Evolutionary conservation across 1,284 basidiomycete species (phyloP).

Genomic region (Ganoderma meredithae): DNA sequence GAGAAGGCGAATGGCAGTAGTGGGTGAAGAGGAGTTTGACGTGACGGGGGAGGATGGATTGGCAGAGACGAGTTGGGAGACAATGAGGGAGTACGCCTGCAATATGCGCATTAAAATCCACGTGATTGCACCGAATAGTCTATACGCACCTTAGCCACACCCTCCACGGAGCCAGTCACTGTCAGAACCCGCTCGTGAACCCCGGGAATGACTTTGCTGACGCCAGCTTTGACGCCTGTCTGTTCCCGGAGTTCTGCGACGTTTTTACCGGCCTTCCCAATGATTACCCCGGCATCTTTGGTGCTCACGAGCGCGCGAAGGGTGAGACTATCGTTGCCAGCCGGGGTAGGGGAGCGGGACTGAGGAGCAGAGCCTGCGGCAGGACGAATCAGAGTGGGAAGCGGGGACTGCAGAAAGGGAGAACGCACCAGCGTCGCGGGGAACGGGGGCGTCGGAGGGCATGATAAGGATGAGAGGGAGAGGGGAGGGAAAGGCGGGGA

Average conservation of each 20-base stretch:
- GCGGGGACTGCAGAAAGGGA: conserved; percentile 20
- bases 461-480: conserved; percentile 49
- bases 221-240: conserved; percentile 97
- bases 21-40: conserved; percentile 66
- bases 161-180: conserved; percentile 90
- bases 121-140: conserved; percentile 15
- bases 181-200: conserved; percentile 98
- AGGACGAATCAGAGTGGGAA: conserved; percentile 18
- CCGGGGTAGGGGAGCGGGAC: conserved; percentile 74
- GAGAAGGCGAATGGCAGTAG: conserved; percentile 92
- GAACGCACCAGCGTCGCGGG: conserved; percentile 57
- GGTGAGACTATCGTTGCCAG: conserved; percentile 70
- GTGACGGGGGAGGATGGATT: conserved; percentile 73
- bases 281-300: conserved; percentile 97
- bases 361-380: conserved; percentile 50
- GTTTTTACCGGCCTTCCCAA: conserved; percentile 96
- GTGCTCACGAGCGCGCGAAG: conserved; percentile 94
- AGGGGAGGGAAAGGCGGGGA: conserved; percentile 43
- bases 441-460: conserved; percentile 66
- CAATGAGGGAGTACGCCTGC: conserved; percentile 95
- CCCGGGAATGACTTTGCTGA: conserved; percentile 97
- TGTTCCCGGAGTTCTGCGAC: conserved; percentile 95
- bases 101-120: conserved; percentile 24
- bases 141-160: conserved; percentile 81
- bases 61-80: conserved; percentile 86